Evolutionary conservation across 202 grass and related monocot genomes (phyloP).

Genomic region (Setaria viridis): DNA sequence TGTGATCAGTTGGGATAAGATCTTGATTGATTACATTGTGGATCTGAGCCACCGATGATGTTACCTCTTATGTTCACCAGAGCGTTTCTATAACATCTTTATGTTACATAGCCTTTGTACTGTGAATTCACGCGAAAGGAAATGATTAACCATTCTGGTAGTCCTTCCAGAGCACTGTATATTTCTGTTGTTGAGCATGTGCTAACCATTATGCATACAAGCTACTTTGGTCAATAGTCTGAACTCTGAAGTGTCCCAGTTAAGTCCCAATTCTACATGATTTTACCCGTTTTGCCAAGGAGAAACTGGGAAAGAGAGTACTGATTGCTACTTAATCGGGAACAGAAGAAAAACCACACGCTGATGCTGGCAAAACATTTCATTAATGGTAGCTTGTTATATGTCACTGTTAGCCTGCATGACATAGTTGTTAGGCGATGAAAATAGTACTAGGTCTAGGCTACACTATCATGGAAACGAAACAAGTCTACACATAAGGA

Average conservation of each 20-base stretch:
- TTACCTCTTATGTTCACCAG: neutral
- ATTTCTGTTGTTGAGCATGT: neutral
- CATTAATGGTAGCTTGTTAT: slow-evolving; percentile 39
- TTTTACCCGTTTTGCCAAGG: neutral
- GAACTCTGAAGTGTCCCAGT: neutral
- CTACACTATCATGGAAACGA: neutral
- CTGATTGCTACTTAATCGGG: neutral
- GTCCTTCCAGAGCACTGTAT: neutral
- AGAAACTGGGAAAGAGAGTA: neutral
- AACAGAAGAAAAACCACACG: slow-evolving; percentile 17
- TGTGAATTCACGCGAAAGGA: neutral
- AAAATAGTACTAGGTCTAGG: slow-evolving; percentile 18
- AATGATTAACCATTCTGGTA: neutral
- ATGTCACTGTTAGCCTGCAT: slow-evolving; percentile 38
- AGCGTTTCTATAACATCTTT: neutral
- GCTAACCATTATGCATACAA: neutral
- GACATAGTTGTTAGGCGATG: slow-evolving; percentile 32
- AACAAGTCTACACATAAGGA: neutral
- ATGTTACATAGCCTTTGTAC: neutral
- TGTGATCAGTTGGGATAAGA: neutral
- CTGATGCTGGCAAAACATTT: slow-evolving; percentile 18
- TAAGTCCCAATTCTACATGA: slow-evolving; percentile 5
- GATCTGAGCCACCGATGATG: neutral
- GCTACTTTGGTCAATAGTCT: slow-evolving; percentile 3
- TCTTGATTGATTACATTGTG: neutral